Conservation (phyloP, 495 filamentous ascomycete genomes). For the Podospora comata region DNA sequence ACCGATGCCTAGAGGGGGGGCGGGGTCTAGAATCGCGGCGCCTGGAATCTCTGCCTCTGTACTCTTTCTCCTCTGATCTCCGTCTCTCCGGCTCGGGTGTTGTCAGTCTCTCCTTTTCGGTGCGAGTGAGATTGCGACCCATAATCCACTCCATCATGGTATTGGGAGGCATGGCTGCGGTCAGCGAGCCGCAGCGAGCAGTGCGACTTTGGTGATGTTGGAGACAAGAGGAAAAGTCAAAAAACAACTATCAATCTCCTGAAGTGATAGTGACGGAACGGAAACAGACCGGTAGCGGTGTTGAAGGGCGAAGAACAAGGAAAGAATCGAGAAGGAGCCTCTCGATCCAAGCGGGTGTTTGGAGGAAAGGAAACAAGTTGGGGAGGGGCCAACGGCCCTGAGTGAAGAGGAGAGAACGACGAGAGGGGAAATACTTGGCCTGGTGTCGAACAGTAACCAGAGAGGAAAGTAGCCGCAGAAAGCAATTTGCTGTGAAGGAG, state of each 20-base stretch:
- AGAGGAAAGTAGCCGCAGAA: not conserved
- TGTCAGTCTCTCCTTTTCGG: not conserved
- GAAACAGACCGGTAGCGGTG: not conserved
- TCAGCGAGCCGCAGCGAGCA: not conserved
- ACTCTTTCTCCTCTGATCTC: not conserved
- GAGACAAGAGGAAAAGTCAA: not conserved
- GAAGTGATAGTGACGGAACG: not conserved
- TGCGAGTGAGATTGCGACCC: conserved; percentile 1
- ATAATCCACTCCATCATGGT: conserved; percentile 1
- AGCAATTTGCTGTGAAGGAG: not conserved
- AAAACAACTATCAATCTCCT: not conserved
- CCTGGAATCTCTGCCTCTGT: not conserved
- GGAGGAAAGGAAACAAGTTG: not conserved
- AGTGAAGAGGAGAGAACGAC: not conserved
- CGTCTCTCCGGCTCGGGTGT: not conserved
- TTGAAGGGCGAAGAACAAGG: not conserved
- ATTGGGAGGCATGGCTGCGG: not conserved
- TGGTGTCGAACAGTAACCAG: not conserved
- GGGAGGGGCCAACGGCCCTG: not conserved
- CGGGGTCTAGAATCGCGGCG: not conserved
- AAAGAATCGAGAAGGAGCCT: not conserved
- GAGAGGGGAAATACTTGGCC: not conserved
- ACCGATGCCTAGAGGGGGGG: not conserved
- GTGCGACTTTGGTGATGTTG: not conserved
- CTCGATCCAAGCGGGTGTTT: not conserved